A percentile compares a stretch with the other conserved stretches of the same genome.
These are phyloP conservation scores for Pichia membranifaciens DNA, from an alignment of 805 yeast genomes.

Conservation along the genomic window DNA sequence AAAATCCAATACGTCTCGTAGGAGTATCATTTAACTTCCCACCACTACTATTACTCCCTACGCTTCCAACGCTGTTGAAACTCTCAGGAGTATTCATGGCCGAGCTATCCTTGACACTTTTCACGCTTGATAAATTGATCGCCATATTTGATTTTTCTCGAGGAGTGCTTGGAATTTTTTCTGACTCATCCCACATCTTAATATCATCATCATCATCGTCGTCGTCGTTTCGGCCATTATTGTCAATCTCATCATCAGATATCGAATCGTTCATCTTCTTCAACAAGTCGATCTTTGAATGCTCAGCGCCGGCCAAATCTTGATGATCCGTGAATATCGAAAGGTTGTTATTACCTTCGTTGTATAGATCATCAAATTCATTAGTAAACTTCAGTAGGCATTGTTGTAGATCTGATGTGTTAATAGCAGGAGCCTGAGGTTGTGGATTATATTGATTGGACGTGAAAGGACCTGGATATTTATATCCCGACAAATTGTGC, in stretches of 20 bases:
- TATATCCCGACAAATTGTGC: neutral
- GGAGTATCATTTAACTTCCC: constrained; percentile 6
- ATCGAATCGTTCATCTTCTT: constrained; percentile 10
- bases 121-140: constrained; percentile 5
- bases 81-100: constrained; percentile 10
- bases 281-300: neutral
- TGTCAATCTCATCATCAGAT: constrained; percentile 23
- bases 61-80: constrained; percentile 5
- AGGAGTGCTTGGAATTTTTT: constrained; percentile 6
- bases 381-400: constrained; percentile 35
- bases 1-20: constrained; percentile 1
- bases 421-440: constrained; percentile 20
- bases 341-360: constrained; percentile 13
- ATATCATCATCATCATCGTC: constrained; percentile 19
- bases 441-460: constrained; percentile 9
- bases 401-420: constrained; percentile 37
- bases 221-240: constrained; percentile 19
- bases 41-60: constrained; percentile 1
- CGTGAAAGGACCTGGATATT: neutral
- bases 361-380: constrained; percentile 35
- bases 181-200: constrained; percentile 7
- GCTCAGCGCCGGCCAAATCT: constrained; percentile 13
- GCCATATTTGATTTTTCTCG: neutral
- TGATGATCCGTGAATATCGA: constrained; percentile 24
- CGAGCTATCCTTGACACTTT: constrained; percentile 1